Base-by-base conservation (phyloP, 768 basidiomycete genomes). In the Agaricus subrufescens region DNA sequence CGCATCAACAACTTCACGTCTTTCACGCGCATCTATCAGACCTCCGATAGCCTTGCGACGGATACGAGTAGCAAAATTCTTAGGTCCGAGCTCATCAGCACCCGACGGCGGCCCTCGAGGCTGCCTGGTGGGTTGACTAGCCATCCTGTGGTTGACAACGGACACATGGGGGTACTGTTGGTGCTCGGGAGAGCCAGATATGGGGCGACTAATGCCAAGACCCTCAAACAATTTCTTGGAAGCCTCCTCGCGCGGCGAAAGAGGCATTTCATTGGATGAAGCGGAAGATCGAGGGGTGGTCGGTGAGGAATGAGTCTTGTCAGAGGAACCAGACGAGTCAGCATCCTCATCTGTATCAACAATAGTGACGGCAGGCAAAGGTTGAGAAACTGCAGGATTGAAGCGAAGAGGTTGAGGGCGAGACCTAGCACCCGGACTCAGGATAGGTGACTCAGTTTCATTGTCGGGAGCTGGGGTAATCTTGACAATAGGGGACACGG, bases 211-310 rank as follows among this genome's bases (percentile, higher is more conserved):
- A 54, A 93, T 83, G n/a, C 91, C 89, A 40, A 94, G 80, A 39
- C 91, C 91, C 72, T 93, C 91, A 67, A 91, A 93, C 57, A 91
- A 71, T 73, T 89, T 91, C 82, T 91, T 93, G 40, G 86, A 70
- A 10, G 85, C 91, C 73, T 91, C 90, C 72, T 93, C 91, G 74
- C 91, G 87, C 67, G 87, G 87, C 72, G 89, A 90, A 63, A 92
- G 83, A 54, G 85, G 81, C 59, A 70, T 71, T 50, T 75, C 79
- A 59, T 75, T 76, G 38, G 86, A 88, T 46, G 84, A 80, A 42
- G 54, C 42, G 19, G 84, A 79, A 15, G 88, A 87, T 61, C 81
- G 82, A 10, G 91, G 88, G 1, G 89, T 91, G 43, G 85, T 82
- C 3, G 91, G 90, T 56, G 89, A 86, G n/a, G 85, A 85, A 59